A percentile compares a stretch with the other conserved stretches of the same genome.
These are phyloP conservation scores for Candida tallmaniae DNA, from an alignment of 805 yeast genomes.

Conservation along the genomic window DNA sequence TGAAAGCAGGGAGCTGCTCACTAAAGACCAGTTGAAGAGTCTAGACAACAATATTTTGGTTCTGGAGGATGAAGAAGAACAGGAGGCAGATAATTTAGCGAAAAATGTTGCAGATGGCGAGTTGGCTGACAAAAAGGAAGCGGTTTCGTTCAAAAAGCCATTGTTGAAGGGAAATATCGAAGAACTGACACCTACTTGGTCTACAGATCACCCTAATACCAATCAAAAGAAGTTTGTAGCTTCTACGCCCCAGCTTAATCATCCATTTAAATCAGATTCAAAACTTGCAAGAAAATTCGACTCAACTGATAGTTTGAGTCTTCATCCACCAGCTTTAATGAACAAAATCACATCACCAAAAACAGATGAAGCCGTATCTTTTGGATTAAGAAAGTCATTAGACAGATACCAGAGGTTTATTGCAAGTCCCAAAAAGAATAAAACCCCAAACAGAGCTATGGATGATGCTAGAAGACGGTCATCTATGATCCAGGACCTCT, in stretches of 20 bases:
- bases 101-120: slow-evolving; percentile 3
- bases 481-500: slow-evolving; percentile 29
- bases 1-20: not conserved
- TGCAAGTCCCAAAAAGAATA: slow-evolving; percentile 27
- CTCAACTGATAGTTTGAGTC: slow-evolving; percentile 20
- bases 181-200: slow-evolving; percentile 35
- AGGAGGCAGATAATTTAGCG: slow-evolving; percentile 3
- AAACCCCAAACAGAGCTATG: slow-evolving; percentile 14
- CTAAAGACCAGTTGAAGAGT: slow-evolving; percentile 1
- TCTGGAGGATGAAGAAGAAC: slow-evolving; percentile 11
- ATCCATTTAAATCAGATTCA: slow-evolving; percentile 4
- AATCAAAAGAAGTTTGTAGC: slow-evolving; percentile 7
- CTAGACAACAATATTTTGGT: slow-evolving; percentile 10
- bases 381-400: slow-evolving; percentile 27
- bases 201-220: slow-evolving; percentile 21
- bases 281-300: slow-evolving; percentile 12
- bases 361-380: slow-evolving; percentile 10
- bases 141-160: slow-evolving; percentile 15
- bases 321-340: slow-evolving; percentile 20
- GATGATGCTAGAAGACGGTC: slow-evolving; percentile 20
- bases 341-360: slow-evolving; percentile 5
- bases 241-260: slow-evolving; percentile 10
- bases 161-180: slow-evolving; percentile 16
- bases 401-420: slow-evolving; percentile 27
- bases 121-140: not conserved